These are phyloP conservation scores for Magnusiomyces tetraspermus DNA, from an alignment of 1,139 yeast species.

Conservation along the genomic window DNA sequence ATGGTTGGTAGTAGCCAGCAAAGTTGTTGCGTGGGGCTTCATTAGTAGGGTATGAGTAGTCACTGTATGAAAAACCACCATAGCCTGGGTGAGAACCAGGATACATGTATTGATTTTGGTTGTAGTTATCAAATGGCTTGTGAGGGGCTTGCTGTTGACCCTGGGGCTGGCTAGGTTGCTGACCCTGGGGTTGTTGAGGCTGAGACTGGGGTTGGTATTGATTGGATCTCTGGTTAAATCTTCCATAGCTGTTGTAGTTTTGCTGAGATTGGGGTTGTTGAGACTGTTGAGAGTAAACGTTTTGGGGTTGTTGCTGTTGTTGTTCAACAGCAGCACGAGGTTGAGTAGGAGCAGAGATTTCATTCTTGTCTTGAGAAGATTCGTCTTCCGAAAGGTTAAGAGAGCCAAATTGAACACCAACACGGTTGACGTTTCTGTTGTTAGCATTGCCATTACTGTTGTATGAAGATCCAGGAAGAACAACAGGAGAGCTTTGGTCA, in stretches of 20 bases:
- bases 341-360: constrained; percentile 24
- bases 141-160: constrained; percentile 12
- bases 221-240: constrained; percentile 5
- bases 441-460: constrained; percentile 11
- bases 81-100: constrained; percentile 23
- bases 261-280: constrained; percentile 9
- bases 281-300: neutral
- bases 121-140: constrained; percentile 19
- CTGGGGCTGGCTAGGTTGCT: constrained; percentile 13
- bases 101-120: constrained; percentile 22
- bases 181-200: constrained; percentile 14
- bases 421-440: constrained; percentile 42
- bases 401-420: constrained; percentile 66
- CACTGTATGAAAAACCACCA: constrained; percentile 15
- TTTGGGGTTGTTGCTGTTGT: neutral
- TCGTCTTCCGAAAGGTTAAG: constrained; percentile 37
- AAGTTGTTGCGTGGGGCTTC: constrained; percentile 16
- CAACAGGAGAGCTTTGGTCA: constrained; percentile 49
- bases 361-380: constrained; percentile 20
- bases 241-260: neutral
- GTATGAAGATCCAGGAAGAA: constrained; percentile 47
- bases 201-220: constrained; percentile 16
- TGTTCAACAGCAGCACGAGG: constrained; percentile 15
- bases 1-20: constrained; percentile 17
- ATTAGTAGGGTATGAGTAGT: constrained; percentile 16